phyloP scores from a whole-genome alignment of 1,139 yeast genomes.

The Diutina pseudorugosa region DNA sequence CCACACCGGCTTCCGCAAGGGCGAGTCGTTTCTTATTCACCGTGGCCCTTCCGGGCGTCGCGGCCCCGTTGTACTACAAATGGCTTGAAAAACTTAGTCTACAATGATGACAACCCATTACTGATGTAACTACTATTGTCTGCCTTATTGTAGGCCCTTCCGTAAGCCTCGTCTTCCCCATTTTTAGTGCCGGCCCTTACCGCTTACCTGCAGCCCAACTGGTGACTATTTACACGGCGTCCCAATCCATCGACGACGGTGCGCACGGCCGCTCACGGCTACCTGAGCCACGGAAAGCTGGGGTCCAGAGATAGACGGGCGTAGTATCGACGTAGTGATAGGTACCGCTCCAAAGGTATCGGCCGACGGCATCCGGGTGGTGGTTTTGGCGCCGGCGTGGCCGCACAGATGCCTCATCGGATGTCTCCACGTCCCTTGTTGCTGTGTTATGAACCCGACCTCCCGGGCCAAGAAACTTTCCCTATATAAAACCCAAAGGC shows the following conservation, averaged over 20 bases:
- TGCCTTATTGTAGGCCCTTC: no score
- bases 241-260: background rate
- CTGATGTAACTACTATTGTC: no score
- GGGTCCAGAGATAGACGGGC: background rate
- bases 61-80: no score
- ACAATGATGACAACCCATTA: no score
- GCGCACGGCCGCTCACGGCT: background rate
- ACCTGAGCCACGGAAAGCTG: background rate
- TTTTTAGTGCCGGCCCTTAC: background rate
- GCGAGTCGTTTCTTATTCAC: background rate
- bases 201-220: background rate
- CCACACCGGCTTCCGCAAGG: background rate
- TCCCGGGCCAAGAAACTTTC: background rate
- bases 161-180: no score
- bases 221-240: background rate
- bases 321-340: background rate
- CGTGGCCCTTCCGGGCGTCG: background rate
- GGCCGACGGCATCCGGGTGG: no score
- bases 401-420: background rate
- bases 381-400: no score
- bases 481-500: background rate
- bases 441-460: slow-evolving; percentile 4
- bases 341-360: no score
- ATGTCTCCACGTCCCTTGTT: background rate
- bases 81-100: no score